Conservation (phyloP, 2,329 filamentous ascomycete species). For the Pseudogymnoascus sp. region DNA sequence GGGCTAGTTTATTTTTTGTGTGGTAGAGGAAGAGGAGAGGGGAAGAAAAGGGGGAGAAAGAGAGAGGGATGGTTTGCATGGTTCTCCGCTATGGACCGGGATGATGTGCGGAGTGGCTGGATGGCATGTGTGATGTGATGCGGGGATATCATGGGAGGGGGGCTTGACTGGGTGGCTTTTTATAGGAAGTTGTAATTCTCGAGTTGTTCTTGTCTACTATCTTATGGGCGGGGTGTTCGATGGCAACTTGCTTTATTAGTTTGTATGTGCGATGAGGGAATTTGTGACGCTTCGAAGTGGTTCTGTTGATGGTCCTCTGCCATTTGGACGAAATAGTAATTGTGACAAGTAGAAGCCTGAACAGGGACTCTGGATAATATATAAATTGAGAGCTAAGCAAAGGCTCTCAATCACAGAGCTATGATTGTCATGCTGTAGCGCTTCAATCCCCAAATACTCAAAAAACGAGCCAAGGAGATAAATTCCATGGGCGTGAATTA, state of each 20-base stretch:
- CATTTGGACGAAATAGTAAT: not conserved
- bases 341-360: not conserved
- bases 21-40: not conserved
- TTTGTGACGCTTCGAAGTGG: not conserved
- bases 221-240: not conserved
- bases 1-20: not conserved
- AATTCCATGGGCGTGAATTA: not conserved
- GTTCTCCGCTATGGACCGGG: not conserved
- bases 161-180: not conserved
- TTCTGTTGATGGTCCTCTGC: not conserved
- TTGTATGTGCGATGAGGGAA: not conserved
- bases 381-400: not conserved
- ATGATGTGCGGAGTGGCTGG: not conserved
- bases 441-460: not conserved
- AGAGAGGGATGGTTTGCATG: not conserved
- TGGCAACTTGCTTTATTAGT: not conserved
- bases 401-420: not conserved
- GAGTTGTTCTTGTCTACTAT: slow-evolving; percentile 7
- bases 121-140: not conserved
- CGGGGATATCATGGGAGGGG: not conserved
- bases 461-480: not conserved
- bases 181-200: slow-evolving; percentile 6
- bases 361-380: not conserved
- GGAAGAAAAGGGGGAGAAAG: not conserved
- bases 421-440: not conserved